Evolutionary conservation across 352 stramenopile genomes (phyloP), one percentile per base, ranked within the genome.

Genomic region (Phytophthora sp.): DNA sequence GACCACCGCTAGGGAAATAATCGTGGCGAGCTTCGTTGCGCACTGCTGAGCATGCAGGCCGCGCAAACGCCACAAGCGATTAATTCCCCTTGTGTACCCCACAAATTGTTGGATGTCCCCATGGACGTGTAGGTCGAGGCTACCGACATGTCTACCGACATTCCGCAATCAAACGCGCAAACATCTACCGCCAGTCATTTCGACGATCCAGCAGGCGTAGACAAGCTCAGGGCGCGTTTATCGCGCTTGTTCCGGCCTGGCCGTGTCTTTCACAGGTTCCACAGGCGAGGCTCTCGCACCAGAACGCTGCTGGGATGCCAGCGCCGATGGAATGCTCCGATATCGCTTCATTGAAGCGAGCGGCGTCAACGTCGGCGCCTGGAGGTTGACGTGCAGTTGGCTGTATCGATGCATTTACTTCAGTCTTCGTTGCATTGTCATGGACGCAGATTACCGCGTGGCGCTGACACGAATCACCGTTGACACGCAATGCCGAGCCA

Each of bases 151-250:
- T 50, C 42, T 54, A 49, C 42, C 57, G 45, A 24, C 57, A 49
- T 46, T 35, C 16, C 49, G 23, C 41, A 63, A 69, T 69, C 61
- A 27, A 6, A 26, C 7, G 61, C 53, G 24, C 61, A 63, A 69
- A 63, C 61, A 13, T 21, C 27, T 53, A 23, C 60, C 59, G 49
- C 56, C 56, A 60, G 12, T 12, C 30, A 69, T 69, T 70, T 63
- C 61, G 61, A 24, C 41, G 60, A 46, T 69, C 18, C n/a, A n/a
- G 24, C 27, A 16, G 9, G 45, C 33, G 59, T 21, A 67, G 41
- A 61, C 3, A 13, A 35, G 35, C 12, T 9, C 16, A 27, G 8
- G n/a, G 51, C 51, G 51, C 36, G 27, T 59, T 59, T 50, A 38
- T 59, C 31, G 39, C 41, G 30, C 42, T 24, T 47, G 49, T 67